These are phyloP conservation scores for Zygoascus meyerae DNA, from an alignment of 1,139 yeast species.

Conservation along the genomic window DNA sequence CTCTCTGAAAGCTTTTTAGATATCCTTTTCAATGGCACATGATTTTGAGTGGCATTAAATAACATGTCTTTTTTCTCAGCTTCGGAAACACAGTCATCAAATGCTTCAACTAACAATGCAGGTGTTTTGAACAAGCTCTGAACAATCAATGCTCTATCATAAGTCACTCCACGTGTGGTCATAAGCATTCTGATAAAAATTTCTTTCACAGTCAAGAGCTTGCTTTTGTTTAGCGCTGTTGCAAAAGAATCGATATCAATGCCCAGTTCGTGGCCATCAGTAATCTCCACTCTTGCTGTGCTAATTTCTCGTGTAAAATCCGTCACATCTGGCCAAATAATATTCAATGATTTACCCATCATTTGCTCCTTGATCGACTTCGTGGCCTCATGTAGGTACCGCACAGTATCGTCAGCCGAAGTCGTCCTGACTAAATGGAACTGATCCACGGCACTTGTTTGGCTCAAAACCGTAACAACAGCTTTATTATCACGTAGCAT, in stretches of 20 bases:
- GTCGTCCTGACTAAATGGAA: constrained; percentile 66
- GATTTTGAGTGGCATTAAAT: constrained; percentile 41
- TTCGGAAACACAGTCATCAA: constrained; percentile 25
- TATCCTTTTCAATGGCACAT: constrained; percentile 57
- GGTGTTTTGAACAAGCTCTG: constrained; percentile 69
- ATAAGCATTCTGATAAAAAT: constrained; percentile 69
- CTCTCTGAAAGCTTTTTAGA: constrained; percentile 55
- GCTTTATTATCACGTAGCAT: constrained; percentile 42
- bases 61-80: constrained; percentile 42
- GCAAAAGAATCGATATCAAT: constrained; percentile 64
- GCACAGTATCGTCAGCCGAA: constrained; percentile 69
- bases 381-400: constrained; percentile 56
- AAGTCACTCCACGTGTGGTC: constrained; percentile 72
- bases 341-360: constrained; percentile 17
- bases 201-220: constrained; percentile 67
- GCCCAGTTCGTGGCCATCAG: constrained; percentile 43
- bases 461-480: constrained; percentile 70
- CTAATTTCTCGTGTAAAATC: constrained; percentile 21
- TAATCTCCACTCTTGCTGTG: constrained; percentile 14
- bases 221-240: constrained; percentile 63
- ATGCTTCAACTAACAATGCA: constrained; percentile 41
- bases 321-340: constrained; percentile 48
- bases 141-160: constrained; percentile 77
- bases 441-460: constrained; percentile 58
- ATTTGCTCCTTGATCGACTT: constrained; percentile 37